Conservation (phyloP, 371 early-diverging fungal genomes). For the Saksenaea oblongispora region DNA sequence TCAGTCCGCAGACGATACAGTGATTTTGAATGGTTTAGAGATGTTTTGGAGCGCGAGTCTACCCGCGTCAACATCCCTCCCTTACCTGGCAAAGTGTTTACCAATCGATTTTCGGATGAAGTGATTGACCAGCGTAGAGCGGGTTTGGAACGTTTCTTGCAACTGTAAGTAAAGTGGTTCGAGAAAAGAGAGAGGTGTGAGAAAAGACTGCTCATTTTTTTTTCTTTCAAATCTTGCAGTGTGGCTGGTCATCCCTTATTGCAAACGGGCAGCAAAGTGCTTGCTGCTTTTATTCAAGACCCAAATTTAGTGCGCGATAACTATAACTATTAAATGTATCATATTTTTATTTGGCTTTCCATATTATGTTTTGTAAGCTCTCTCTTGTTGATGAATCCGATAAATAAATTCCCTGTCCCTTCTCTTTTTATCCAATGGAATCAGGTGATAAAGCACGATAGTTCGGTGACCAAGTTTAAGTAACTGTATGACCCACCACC, state of each 20-base stretch:
- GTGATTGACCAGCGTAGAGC: constrained; percentile 91
- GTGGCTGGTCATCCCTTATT: constrained; percentile 96
- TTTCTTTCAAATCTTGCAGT: constrained; percentile 34
- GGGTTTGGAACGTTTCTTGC: constrained; percentile 93
- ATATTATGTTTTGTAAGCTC: not conserved
- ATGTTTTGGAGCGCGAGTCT: constrained; percentile 90
- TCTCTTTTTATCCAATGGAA: not conserved
- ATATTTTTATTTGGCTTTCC: not conserved
- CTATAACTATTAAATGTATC: constrained; percentile 60
- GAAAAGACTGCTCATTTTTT: not conserved
- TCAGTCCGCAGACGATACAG: constrained; percentile 92
- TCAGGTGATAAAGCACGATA: not conserved
- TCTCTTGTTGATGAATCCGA: not conserved
- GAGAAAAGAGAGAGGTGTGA: not conserved
- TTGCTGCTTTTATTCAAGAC: constrained; percentile 95
- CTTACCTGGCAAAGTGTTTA: constrained; percentile 96
- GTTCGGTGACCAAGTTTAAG: too few relatives aligned
- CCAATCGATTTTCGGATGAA: constrained; percentile 92
- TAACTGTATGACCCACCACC: too few relatives aligned
- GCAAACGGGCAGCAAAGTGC: constrained; percentile 95
- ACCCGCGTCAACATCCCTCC: constrained; percentile 93
- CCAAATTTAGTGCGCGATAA: constrained; percentile 79
- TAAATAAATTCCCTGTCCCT: not conserved
- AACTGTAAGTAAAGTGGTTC: constrained; percentile 71
- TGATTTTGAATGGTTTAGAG: constrained; percentile 98